Conservation (phyloP, 768 basidiomycete genomes). For the Lentinula aciculospora region DNA sequence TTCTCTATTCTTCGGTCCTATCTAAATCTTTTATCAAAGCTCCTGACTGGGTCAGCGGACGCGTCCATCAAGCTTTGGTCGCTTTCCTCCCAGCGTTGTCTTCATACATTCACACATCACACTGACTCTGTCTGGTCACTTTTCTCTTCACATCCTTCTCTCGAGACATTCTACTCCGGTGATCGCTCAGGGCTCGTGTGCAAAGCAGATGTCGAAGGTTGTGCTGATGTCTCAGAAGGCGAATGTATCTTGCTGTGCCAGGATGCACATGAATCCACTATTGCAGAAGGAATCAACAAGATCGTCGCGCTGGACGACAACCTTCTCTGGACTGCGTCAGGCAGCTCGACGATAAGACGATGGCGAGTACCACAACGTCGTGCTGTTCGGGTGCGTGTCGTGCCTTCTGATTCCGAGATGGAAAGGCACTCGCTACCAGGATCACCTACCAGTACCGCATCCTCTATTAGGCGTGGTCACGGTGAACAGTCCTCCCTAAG, state of each 20-base stretch:
- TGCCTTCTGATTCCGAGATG: neutral
- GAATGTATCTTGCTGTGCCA: slow-evolving; percentile 84
- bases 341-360: slow-evolving; percentile 72
- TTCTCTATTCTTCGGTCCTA: neutral
- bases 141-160: slow-evolving; percentile 78
- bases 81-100: slow-evolving; percentile 75
- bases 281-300: slow-evolving; percentile 71
- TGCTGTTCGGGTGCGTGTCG: slow-evolving; percentile 20
- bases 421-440: neutral
- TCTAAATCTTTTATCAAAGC: slow-evolving; percentile 28
- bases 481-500: slow-evolving; percentile 19
- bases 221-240: slow-evolving; percentile 77
- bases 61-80: slow-evolving; percentile 96
- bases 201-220: slow-evolving; percentile 85
- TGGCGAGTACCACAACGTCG: slow-evolving; percentile 68
- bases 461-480: neutral
- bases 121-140: slow-evolving; percentile 94
- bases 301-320: slow-evolving; percentile 80
- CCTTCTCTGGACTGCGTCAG: slow-evolving; percentile 86
- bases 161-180: slow-evolving; percentile 91
- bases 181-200: slow-evolving; percentile 89
- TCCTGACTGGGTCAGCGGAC: slow-evolving; percentile 84
- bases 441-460: neutral
- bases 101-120: slow-evolving; percentile 96
- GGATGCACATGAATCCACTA: slow-evolving; percentile 39